Percentiles rank a stretch among this genome's conserved stretches.
These are phyloP conservation scores for Brassica hybrid DNA, from an alignment of 441 rosid genomes.

Conservation along the genomic window DNA sequence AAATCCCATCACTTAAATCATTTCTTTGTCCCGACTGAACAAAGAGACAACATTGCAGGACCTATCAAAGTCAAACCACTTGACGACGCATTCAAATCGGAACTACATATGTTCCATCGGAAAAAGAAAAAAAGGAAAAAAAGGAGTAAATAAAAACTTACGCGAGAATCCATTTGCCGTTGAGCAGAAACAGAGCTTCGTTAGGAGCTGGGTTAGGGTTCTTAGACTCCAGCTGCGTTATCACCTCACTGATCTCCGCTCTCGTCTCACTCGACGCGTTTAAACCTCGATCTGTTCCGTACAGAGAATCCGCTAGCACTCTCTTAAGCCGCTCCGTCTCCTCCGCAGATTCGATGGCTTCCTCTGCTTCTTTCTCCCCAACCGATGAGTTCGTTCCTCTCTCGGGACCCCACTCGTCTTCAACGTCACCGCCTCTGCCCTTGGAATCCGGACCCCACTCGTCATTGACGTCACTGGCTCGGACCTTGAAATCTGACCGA, in stretches of 20 bases:
- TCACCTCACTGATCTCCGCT: constrained; percentile 90
- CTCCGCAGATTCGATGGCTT: constrained; percentile 43
- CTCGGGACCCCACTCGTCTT: constrained; percentile 13
- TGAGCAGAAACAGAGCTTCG: constrained; percentile 77
- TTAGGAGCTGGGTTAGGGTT: constrained; percentile 91
- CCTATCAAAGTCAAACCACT: not conserved
- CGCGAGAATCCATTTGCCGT: constrained; percentile 97
- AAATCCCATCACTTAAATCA: too few relatives aligned
- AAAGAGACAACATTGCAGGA: too few relatives aligned
- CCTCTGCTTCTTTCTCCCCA: constrained; percentile 53
- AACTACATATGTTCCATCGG: too few relatives aligned
- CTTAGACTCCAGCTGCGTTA: constrained; percentile 82
- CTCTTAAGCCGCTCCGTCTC: constrained; percentile 72
- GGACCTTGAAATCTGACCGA: constrained; percentile 45
- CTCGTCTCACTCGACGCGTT: constrained; percentile 80
- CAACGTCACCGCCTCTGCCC: not conserved
- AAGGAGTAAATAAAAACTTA: constrained; percentile 43
- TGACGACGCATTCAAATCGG: not conserved
- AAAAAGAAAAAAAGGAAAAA: not conserved
- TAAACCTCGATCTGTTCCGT: constrained; percentile 82
- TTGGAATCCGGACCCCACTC: constrained; percentile 53
- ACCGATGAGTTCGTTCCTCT: constrained; percentile 48
- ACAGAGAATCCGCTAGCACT: constrained; percentile 63
- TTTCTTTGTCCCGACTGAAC: too few relatives aligned
- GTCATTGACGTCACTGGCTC: constrained; percentile 48